These are phyloP conservation scores for Aspergillus wentii DNA, from an alignment of 495 filamentous ascomycete genomes.

Conservation along the genomic window DNA sequence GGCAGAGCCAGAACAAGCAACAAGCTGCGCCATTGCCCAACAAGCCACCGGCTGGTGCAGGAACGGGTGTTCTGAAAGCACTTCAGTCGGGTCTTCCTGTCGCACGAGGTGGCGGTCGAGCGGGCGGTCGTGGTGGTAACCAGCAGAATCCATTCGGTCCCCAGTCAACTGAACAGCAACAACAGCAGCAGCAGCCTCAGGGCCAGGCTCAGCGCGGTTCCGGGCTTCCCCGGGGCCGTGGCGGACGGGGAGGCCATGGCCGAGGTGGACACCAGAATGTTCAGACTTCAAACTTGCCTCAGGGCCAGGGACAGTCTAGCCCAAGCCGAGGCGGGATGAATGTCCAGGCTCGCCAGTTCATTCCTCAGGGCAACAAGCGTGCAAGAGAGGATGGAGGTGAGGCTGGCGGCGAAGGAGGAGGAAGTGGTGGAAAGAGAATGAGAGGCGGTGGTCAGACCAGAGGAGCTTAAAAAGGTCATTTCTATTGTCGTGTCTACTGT, in stretches of 20 bases:
- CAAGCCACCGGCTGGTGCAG: constrained; percentile 34
- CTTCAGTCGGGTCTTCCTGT: constrained; percentile 48
- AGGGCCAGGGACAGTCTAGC: constrained; percentile 26
- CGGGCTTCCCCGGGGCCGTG: constrained; percentile 43
- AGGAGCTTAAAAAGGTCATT: constrained; percentile 19
- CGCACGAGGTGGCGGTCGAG: constrained; percentile 33
- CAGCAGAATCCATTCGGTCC: constrained; percentile 28
- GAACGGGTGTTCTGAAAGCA: constrained; percentile 30
- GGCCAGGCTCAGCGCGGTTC: constrained; percentile 31
- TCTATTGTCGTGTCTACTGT: constrained; percentile 11
- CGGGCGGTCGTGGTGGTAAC: constrained; percentile 24
- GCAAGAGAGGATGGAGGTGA: constrained; percentile 57
- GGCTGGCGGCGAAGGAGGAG: constrained; percentile 29
- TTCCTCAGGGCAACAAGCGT: constrained; percentile 61
- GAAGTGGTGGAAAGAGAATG: constrained; percentile 46
- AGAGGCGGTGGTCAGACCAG: constrained; percentile 43
- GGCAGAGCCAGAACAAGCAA: constrained; percentile 25
- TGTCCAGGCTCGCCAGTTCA: constrained; percentile 54
- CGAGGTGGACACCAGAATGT: constrained; percentile 42
- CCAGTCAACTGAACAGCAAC: constrained; percentile 18
- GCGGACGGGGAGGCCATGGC: constrained; percentile 36
- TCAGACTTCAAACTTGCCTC: constrained; percentile 18
- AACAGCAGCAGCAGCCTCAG: constrained; percentile 16
- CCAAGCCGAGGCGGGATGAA: constrained; percentile 41
- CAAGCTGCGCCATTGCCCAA: constrained; percentile 24